A percentile compares a stretch with the other conserved stretches of the same genome.
Evolutionary conservation across 805 yeast genomes (phyloP).

Genomic region (Brettanomyces bruxellensis): DNA sequence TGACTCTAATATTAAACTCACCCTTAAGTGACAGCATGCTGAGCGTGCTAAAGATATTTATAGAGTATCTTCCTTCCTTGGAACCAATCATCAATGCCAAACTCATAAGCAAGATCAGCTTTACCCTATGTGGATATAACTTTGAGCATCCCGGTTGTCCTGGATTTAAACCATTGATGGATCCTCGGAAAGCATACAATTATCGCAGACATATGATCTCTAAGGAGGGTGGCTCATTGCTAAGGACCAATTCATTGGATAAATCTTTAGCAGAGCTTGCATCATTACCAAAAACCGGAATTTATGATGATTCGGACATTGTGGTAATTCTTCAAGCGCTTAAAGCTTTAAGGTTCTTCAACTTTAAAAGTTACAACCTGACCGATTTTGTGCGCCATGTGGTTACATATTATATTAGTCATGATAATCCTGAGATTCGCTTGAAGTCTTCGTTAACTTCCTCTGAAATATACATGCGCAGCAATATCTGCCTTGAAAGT

Average conservation of each 20-base stretch:
- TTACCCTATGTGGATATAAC: constrained; percentile 69
- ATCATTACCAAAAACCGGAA: constrained; percentile 12
- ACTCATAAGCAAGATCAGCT: constrained; percentile 60
- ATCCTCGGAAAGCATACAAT: constrained; percentile 58
- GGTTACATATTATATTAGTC: constrained; percentile 76
- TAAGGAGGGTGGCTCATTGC: constrained; percentile 48
- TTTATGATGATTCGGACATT: constrained; percentile 23
- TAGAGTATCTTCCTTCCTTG: constrained; percentile 69
- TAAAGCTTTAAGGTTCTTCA: constrained; percentile 64
- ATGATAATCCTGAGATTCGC: constrained; percentile 69
- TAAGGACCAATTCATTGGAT: constrained; percentile 4
- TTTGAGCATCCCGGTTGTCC: constrained; percentile 87
- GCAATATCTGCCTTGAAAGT: constrained; percentile 76
- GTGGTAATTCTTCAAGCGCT: constrained; percentile 65
- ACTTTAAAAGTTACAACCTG: constrained; percentile 65
- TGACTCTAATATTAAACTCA: constrained; percentile 72
- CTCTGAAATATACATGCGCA: constrained; percentile 63
- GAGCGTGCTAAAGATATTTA: constrained; percentile 59
- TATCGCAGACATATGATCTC: constrained; percentile 68
- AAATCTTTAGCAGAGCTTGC: constrained; percentile 14
- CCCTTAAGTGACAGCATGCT: constrained; percentile 80
- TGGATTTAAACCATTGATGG: constrained; percentile 48
- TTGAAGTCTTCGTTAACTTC: constrained; percentile 81
- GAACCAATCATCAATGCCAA: constrained; percentile 65
- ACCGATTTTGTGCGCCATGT: constrained; percentile 85